Evolutionary conservation across 2,329 filamentous ascomycete genomes (phyloP).

Genomic region (Xylariaceae sp.): DNA sequence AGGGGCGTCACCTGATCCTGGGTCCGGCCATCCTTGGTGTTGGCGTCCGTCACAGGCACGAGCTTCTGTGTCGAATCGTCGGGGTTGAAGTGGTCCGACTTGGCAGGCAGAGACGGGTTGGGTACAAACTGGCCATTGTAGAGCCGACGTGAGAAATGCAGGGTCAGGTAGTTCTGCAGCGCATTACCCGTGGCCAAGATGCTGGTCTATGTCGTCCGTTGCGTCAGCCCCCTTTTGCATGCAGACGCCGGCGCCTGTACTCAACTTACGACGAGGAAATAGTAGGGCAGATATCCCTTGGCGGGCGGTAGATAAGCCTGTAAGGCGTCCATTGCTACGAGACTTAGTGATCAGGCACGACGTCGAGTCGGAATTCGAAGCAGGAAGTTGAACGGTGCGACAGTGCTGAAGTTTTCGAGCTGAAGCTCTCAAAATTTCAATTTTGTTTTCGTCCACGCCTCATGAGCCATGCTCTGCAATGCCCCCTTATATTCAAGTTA

Average conservation of each 20-base stretch:
- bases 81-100: slow-evolving; percentile 35
- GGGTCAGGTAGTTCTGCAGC: slow-evolving; percentile 72
- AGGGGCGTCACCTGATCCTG: slow-evolving; percentile 64
- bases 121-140: slow-evolving; percentile 62
- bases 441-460: no score
- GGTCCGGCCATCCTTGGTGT: slow-evolving; percentile 35
- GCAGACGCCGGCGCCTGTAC: no score
- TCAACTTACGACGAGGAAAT: slow-evolving; percentile 45
- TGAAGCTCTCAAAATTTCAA: no score
- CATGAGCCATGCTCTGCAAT: no score
- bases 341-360: no score
- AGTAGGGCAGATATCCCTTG: slow-evolving; percentile 51
- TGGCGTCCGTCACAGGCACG: slow-evolving; percentile 32
- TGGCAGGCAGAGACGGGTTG: slow-evolving; percentile 37
- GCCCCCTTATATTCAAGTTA: no score
- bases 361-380: no score
- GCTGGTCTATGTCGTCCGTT: slow-evolving; percentile 54
- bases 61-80: slow-evolving; percentile 48
- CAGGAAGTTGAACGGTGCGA: no score
- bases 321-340: slow-evolving; percentile 35
- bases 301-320: slow-evolving; percentile 35
- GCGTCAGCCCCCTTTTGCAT: not conserved
- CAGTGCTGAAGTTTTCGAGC: no score
- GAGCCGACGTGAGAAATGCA: slow-evolving; percentile 76
- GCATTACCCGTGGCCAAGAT: slow-evolving; percentile 77